phyloP scores from a whole-genome alignment of 257 asterid genomes.

The Solanum corneliomulleri region DNA sequence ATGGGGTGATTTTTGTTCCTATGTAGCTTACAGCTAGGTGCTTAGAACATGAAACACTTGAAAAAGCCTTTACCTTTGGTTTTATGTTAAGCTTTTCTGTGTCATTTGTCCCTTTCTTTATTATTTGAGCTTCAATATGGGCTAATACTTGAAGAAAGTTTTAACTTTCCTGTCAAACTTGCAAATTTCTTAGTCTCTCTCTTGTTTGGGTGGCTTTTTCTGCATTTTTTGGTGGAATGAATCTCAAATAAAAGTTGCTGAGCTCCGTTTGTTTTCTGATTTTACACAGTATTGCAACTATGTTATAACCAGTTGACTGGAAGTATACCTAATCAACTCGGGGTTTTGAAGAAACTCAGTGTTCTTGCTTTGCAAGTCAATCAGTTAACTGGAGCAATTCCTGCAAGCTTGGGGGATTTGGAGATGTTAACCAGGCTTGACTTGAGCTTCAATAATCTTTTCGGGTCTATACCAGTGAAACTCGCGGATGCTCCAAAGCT shows the following conservation, averaged over 20 bases:
- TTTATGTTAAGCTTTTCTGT: not conserved
- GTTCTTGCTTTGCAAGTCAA: conserved; percentile 88
- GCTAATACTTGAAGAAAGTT: not conserved
- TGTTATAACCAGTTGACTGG: conserved; percentile 76
- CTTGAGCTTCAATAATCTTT: conserved; percentile 64
- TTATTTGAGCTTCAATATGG: not conserved
- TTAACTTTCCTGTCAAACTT: not conserved
- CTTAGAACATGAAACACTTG: not conserved
- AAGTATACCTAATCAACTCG: conserved; percentile 65
- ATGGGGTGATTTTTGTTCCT: not conserved
- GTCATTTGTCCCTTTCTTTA: not conserved
- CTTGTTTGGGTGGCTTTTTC: not conserved
- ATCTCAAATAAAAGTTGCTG: not conserved
- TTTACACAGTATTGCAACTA: conserved; percentile 72
- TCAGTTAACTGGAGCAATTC: conserved; percentile 79
- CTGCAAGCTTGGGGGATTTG: conserved; percentile 71
- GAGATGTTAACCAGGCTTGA: conserved; percentile 62
- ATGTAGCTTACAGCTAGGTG: not conserved
- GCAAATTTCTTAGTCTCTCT: not conserved
- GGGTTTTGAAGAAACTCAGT: conserved; percentile 49
- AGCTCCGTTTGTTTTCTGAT: not conserved
- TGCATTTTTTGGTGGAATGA: not conserved
- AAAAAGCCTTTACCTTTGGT: not conserved
- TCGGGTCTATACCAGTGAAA: conserved; percentile 70
- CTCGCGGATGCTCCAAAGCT: conserved; percentile 47